Conservation (phyloP, 2,329 filamentous ascomycete species). For the Alternaria viburni region DNA sequence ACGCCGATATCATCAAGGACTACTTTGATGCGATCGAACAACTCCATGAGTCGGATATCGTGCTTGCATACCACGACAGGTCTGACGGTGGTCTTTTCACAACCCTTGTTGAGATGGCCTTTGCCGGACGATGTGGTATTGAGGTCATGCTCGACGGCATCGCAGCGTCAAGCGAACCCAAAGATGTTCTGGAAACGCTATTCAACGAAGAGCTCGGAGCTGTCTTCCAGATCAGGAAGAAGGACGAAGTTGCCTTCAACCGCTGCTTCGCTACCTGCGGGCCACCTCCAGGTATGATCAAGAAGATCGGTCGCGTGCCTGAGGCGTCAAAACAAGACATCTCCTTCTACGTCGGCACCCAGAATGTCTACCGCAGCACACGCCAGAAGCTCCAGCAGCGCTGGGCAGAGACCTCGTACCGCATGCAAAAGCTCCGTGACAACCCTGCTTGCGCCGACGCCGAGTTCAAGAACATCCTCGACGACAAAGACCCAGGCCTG, state of each 20-base stretch:
- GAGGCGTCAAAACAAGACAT: conserved; percentile 74
- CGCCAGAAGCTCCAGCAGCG: conserved; percentile 80
- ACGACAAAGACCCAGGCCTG: conserved; percentile 80
- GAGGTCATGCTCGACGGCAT: conserved; percentile 83
- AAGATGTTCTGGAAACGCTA: conserved; percentile 74
- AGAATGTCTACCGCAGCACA: conserved; percentile 71
- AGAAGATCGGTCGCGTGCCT: conserved; percentile 80
- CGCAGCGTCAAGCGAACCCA: conserved; percentile 64
- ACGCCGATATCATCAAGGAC: conserved; percentile 80
- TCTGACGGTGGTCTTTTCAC: conserved; percentile 93
- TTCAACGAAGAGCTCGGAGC: conserved; percentile 98
- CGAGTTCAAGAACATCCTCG: conserved; percentile 77
- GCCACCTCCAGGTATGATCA: conserved; percentile 79
- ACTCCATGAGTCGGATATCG: conserved; percentile 70
- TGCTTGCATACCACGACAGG: conserved; percentile 92
- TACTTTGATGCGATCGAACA: conserved; percentile 86
- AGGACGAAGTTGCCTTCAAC: conserved; percentile 83
- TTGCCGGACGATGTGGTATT: conserved; percentile 88
- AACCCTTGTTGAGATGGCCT: conserved; percentile 96
- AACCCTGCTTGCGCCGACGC: conserved; percentile 85
- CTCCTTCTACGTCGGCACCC: conserved; percentile 73
- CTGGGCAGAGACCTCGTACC: conserved; percentile 87
- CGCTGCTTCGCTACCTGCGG: conserved; percentile 91
- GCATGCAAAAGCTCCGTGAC: conserved; percentile 89
- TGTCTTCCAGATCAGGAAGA: conserved; percentile 90